Conservation (phyloP, 140 eudicot species). For the Oenanthe javanica region DNA sequence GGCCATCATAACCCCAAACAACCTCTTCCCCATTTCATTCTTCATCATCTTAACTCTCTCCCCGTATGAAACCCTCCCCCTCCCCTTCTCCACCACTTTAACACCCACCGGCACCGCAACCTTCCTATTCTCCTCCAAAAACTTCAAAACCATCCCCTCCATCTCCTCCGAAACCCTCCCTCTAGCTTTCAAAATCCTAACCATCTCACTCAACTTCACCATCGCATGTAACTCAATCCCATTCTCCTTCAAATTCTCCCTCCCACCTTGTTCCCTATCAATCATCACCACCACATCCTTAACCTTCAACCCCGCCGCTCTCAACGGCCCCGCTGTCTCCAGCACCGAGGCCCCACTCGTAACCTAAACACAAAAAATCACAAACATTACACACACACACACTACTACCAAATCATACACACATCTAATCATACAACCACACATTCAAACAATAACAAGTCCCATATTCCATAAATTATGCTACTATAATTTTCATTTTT, state of each 20-base stretch:
- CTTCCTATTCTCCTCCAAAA: slow-evolving; percentile 65
- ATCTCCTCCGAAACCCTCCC: slow-evolving; percentile 80
- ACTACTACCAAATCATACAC: neutral
- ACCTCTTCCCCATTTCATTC: slow-evolving; percentile 73
- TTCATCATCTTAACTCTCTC: slow-evolving; percentile 67
- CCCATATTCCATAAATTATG: too few species aligned
- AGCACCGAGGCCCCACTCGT: slow-evolving; percentile 87
- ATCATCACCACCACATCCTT: slow-evolving; percentile 83
- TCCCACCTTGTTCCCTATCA: slow-evolving; percentile 92
- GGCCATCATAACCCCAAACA: slow-evolving; percentile 81
- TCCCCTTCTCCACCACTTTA: slow-evolving; percentile 11
- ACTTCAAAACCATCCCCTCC: slow-evolving; percentile 64
- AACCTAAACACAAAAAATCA: slow-evolving; percentile 8
- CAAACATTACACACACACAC: neutral
- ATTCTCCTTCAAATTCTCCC: slow-evolving; percentile 66
- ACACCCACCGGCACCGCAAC: slow-evolving; percentile 41
- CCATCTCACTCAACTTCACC: slow-evolving; percentile 75
- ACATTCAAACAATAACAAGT: too few species aligned
- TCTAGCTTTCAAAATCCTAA: slow-evolving; percentile 64
- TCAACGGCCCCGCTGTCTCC: slow-evolving; percentile 81
- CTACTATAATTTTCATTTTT: too few species aligned
- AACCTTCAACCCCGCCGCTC: slow-evolving; percentile 63
- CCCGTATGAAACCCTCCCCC: slow-evolving; percentile 38
- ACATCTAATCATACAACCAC: neutral
- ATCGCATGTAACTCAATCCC: slow-evolving; percentile 74